Percentiles rank a stretch among this genome's conserved stretches.
phyloP scores from a whole-genome alignment of 1,284 basidiomycete genomes.

The Lentinus polychrous region DNA sequence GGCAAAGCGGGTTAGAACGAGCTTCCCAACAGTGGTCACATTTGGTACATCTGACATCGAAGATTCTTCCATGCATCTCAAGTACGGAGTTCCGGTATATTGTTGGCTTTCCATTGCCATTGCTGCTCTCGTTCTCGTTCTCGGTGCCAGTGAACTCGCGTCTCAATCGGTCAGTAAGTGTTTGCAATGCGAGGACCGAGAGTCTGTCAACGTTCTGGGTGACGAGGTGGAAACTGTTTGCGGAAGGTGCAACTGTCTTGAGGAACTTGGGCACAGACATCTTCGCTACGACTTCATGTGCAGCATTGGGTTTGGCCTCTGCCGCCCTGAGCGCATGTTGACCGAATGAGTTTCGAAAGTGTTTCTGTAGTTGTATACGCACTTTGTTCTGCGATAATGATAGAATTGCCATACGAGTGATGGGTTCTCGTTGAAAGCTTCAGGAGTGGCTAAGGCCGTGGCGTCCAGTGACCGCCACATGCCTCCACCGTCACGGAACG shows the following conservation, averaged over 20 bases:
- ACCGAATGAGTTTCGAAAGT: not conserved
- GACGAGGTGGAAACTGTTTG: conserved; percentile 43
- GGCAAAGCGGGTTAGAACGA: conserved; percentile 41
- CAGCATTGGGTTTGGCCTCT: conserved; percentile 46
- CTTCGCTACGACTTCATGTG: conserved; percentile 44
- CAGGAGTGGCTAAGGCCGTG: conserved; percentile 48
- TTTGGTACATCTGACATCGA: conserved; percentile 46
- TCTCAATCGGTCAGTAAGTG: conserved; percentile 6
- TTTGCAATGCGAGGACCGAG: conserved; percentile 31
- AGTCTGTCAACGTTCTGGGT: conserved; percentile 68
- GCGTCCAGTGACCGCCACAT: conserved; percentile 56
- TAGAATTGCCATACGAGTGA: conserved; percentile 61
- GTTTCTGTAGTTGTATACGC: conserved; percentile 12
- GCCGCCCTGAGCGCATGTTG: conserved; percentile 32
- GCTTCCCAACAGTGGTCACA: conserved; percentile 39
- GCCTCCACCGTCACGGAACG: conserved; percentile 54
- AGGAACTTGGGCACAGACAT: conserved; percentile 36
- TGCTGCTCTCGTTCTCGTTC: no score
- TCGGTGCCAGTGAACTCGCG: not conserved
- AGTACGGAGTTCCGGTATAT: conserved; percentile 24
- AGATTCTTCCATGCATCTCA: conserved; percentile 63
- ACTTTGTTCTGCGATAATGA: conserved; percentile 51
- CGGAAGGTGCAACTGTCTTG: conserved; percentile 30
- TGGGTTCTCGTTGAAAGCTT: conserved; percentile 47
- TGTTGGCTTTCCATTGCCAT: not conserved